A percentile compares a stretch with the other conserved stretches of the same genome.
Evolutionary conservation across 441 rosid genomes (phyloP).

Genomic region (Populus hybrid): DNA sequence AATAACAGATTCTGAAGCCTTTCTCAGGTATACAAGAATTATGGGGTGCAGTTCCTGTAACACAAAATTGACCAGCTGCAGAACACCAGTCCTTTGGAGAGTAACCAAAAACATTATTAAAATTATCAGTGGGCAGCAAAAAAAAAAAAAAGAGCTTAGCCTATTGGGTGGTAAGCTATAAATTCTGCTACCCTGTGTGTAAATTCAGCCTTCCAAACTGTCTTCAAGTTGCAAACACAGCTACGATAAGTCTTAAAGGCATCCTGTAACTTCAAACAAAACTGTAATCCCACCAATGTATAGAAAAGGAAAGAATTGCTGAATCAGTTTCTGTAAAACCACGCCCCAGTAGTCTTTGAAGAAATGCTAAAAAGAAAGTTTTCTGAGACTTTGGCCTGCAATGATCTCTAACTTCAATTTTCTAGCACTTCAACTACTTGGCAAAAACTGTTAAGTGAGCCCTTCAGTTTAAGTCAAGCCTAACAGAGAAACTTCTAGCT

Average conservation of each 20-base stretch:
- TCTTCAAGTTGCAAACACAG: slow-evolving; percentile 10
- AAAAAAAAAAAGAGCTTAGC: too few species aligned
- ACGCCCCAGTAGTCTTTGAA: background rate
- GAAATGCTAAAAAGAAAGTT: background rate
- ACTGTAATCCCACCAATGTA: slow-evolving; percentile 4
- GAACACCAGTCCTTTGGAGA: background rate
- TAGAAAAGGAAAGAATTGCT: background rate
- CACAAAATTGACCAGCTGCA: slow-evolving; percentile 5
- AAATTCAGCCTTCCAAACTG: slow-evolving; percentile 3
- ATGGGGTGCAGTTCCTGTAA: slow-evolving; percentile 6
- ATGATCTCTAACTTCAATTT: slow-evolving; percentile 1
- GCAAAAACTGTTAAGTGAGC: background rate
- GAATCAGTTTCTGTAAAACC: slow-evolving; percentile 15
- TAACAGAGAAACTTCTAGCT: background rate
- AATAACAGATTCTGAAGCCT: slow-evolving; percentile 11
- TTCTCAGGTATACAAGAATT: slow-evolving; percentile 3
- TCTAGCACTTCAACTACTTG: background rate
- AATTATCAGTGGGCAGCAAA: too few species aligned
- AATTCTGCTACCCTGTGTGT: background rate
- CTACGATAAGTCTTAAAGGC: background rate
- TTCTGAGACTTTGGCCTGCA: background rate
- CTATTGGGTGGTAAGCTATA: background rate
- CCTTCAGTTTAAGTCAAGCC: background rate
- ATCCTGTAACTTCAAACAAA: slow-evolving; percentile 6
- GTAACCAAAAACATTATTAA: background rate